Base-by-base conservation (phyloP, 1,284 basidiomycete species). In the Peniophora sp. region DNA sequence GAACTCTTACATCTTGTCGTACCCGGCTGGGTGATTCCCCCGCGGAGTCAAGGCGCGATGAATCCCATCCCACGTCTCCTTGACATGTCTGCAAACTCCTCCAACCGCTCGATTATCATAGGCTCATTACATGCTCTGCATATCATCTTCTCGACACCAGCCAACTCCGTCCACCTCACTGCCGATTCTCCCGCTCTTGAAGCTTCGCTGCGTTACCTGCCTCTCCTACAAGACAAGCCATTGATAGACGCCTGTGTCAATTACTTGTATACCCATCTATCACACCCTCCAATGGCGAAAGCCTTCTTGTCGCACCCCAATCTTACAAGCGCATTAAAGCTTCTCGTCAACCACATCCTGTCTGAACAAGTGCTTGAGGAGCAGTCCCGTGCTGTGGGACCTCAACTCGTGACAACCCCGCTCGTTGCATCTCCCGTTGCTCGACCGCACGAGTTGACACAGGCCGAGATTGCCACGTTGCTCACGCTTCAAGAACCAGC, bases 181-280 rank as follows among this genome's bases (percentile, higher is more conserved):
- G 58, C 76, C 3, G 70, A 74, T 53, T 81, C 83, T 0, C 75
- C 74, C 12, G 81, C 78, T 2, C 70, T 89, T 25, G 68, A 68
- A 8, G 77, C 80, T 2, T 71, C 84, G 6, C 73, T 90, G 54
- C 76, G 79, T 58, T 85, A 84, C 58, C 75, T 92, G 8, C 84
- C 89, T n/a, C 73, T 91, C 0, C 75, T 89, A 59, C 60, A 71
- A 43, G 90, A 92, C 67, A 79, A 79, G 56, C 71, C 74, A 12
- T 71, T 92, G 20, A 69, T 85, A 2, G 83, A 87, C 48, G 79
- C 81, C 2, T 78, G 78, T 47, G 62, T 92, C 50, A 89, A 88
- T 62, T 90, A 84, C 59, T 64, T 93, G 10, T 89, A 90, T 61
- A 71, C 78, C 10, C 85, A 92, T 64, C 70, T 92, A 17, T 84